A percentile compares a stretch with the other conserved stretches of the same genome.
Evolutionary conservation across 495 filamentous ascomycete species (phyloP).

Genomic region (Clohesyomyces aquaticus): DNA sequence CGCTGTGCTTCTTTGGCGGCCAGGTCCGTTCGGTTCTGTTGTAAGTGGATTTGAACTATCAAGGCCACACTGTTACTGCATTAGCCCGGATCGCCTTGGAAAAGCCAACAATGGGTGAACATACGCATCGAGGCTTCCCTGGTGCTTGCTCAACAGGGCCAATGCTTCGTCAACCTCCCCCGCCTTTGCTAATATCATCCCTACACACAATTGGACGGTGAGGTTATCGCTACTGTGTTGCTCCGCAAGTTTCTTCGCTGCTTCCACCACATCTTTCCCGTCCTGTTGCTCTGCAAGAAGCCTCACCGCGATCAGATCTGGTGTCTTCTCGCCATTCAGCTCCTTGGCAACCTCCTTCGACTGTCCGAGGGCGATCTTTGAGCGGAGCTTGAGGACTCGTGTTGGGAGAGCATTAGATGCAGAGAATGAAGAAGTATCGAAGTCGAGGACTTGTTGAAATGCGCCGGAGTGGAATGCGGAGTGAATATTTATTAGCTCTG

Average conservation of each 20-base stretch:
- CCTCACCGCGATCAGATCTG: conserved; percentile 78
- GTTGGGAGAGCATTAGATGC: conserved; percentile 75
- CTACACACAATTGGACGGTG: conserved; percentile 78
- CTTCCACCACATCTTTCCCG: conserved; percentile 56
- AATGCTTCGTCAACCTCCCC: conserved; percentile 85
- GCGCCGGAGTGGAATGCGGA: conserved; percentile 93
- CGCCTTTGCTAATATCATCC: conserved; percentile 73
- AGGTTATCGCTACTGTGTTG: conserved; percentile 66
- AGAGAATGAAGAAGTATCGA: conserved; percentile 74
- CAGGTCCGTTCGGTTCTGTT: conserved; percentile 87
- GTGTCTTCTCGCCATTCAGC: conserved; percentile 65
- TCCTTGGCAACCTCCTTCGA: conserved; percentile 70
- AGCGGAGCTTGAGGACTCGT: conserved; percentile 77
- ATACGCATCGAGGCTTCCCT: conserved; percentile 81
- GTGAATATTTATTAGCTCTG: conserved; percentile 93
- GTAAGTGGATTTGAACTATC: conserved; percentile 80
- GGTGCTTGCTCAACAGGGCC: conserved; percentile 74
- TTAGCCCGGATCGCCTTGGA: neutral
- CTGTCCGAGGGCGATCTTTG: conserved; percentile 79
- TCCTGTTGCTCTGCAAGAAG: conserved; percentile 72
- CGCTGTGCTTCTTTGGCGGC: conserved; percentile 85
- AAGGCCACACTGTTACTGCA: conserved; percentile 48
- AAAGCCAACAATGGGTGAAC: conserved; percentile 42
- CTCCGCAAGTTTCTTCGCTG: conserved; percentile 67
- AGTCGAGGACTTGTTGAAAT: conserved; percentile 80